Conservation (phyloP, 1,139 yeast genomes). For the Yamadazyma triangularis region DNA sequence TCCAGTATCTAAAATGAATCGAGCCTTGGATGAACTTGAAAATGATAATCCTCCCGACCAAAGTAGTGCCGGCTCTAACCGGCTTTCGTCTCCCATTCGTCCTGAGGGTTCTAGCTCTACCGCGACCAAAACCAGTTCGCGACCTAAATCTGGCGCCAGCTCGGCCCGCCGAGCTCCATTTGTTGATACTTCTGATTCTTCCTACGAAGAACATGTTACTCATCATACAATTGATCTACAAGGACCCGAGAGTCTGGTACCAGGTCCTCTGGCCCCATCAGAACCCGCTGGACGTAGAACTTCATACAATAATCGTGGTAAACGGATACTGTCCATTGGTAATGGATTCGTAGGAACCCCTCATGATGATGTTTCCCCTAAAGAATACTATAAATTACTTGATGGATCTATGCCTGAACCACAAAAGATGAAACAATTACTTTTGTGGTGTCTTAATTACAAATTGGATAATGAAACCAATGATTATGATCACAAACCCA, state of each 20-base stretch:
- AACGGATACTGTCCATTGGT: conserved; percentile 69
- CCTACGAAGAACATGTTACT: conserved; percentile 29
- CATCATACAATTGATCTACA: conserved; percentile 19
- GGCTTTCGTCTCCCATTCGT: too few relatives aligned
- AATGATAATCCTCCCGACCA: conserved; percentile 6
- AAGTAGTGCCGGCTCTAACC: too few relatives aligned
- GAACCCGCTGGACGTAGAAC: conserved; percentile 33
- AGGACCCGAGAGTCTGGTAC: conserved; percentile 6
- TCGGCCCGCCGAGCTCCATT: too few relatives aligned
- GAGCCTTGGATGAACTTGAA: conserved; percentile 18
- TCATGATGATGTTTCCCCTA: conserved; percentile 55
- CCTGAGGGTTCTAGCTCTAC: too few relatives aligned
- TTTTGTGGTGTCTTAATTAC: conserved; percentile 66
- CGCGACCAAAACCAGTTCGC: conserved; percentile 23
- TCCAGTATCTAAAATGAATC: conserved; percentile 22
- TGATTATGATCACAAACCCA: too few relatives aligned
- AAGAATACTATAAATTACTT: conserved; percentile 59
- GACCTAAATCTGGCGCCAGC: too few relatives aligned
- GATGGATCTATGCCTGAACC: conserved; percentile 67
- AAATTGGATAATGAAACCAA: conserved; percentile 37
- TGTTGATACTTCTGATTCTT: conserved; percentile 7
- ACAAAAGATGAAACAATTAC: conserved; percentile 63
- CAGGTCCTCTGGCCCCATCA: too few relatives aligned
- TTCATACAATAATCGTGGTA: conserved; percentile 58
- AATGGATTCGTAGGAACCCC: conserved; percentile 70